Evolutionary conservation across 768 basidiomycete species (phyloP).

Genomic region (Mycena venus): DNA sequence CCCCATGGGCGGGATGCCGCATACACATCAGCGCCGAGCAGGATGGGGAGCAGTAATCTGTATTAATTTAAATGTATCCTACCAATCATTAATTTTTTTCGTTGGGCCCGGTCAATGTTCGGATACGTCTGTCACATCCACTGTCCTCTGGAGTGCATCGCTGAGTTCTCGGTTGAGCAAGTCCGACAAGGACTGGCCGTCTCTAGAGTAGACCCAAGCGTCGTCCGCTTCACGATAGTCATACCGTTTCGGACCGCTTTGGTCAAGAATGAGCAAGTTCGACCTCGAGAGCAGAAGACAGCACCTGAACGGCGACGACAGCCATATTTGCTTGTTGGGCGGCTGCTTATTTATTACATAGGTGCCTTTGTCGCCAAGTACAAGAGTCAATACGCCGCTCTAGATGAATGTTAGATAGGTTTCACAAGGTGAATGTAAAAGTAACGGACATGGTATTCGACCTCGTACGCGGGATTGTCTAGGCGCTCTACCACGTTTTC

Average conservation of each 20-base stretch:
- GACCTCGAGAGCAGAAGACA: slow-evolving; percentile 29
- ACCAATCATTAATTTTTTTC: not conserved
- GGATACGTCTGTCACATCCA: slow-evolving; percentile 35
- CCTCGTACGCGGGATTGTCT: slow-evolving; percentile 74
- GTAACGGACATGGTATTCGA: slow-evolving; percentile 86
- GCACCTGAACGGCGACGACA: slow-evolving; percentile 90
- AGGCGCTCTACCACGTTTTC: slow-evolving; percentile 78
- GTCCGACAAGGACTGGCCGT: slow-evolving; percentile 68
- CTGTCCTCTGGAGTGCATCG: slow-evolving; percentile 47
- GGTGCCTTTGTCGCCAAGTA: slow-evolving; percentile 81
- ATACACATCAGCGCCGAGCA: too few species aligned
- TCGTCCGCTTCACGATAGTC: slow-evolving; percentile 72
- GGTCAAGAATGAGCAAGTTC: not conserved
- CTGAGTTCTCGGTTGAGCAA: slow-evolving; percentile 82
- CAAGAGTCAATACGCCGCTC: slow-evolving; percentile 93
- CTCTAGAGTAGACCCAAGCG: slow-evolving; percentile 85
- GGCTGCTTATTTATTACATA: slow-evolving; percentile 99
- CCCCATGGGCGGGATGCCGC: too few species aligned
- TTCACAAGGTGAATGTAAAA: not conserved
- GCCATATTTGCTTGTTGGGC: slow-evolving; percentile 97
- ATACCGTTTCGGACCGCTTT: slow-evolving; percentile 93
- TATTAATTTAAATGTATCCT: too few species aligned
- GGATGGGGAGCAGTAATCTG: too few species aligned
- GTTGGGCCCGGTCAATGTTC: slow-evolving; percentile 3
- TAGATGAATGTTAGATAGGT: slow-evolving; percentile 44